A percentile compares a stretch with the other conserved stretches of the same genome.
phyloP scores from a whole-genome alignment of 306 rosid species.

The Acacia confusa region DNA sequence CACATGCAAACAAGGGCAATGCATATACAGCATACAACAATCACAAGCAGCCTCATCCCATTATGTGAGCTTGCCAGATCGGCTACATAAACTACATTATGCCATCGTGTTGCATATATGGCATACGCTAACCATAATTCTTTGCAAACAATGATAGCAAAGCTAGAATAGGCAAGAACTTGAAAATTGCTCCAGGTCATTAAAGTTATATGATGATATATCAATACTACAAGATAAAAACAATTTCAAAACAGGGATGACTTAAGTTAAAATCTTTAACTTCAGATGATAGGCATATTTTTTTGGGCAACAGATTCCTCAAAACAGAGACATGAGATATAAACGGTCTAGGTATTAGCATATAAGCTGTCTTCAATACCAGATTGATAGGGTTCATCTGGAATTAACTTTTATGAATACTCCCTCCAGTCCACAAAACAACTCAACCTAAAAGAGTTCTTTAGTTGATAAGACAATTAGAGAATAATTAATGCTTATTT shows the following conservation, averaged over 20 bases:
- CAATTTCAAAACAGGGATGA: neutral
- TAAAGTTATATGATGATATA: neutral
- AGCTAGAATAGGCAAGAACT: neutral
- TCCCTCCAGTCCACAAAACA: no score
- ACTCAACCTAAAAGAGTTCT: no score
- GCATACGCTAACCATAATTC: neutral
- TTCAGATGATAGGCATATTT: neutral
- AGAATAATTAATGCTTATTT: no score
- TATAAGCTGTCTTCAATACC: neutral
- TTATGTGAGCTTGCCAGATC: neutral
- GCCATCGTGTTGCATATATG: neutral
- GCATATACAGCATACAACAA: neutral
- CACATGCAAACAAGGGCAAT: slow-evolving; percentile 5
- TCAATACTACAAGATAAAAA: neutral
- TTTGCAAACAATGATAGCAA: neutral
- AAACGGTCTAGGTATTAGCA: neutral
- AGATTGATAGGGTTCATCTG: neutral
- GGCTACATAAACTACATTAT: neutral
- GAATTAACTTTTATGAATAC: neutral
- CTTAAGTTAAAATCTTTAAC: neutral
- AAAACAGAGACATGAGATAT: neutral
- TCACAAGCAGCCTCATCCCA: neutral
- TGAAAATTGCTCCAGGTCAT: neutral
- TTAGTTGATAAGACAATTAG: no score
- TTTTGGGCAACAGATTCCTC: neutral